Conservation (phyloP, 345 rosid genomes). For the Kandelia obovata region DNA sequence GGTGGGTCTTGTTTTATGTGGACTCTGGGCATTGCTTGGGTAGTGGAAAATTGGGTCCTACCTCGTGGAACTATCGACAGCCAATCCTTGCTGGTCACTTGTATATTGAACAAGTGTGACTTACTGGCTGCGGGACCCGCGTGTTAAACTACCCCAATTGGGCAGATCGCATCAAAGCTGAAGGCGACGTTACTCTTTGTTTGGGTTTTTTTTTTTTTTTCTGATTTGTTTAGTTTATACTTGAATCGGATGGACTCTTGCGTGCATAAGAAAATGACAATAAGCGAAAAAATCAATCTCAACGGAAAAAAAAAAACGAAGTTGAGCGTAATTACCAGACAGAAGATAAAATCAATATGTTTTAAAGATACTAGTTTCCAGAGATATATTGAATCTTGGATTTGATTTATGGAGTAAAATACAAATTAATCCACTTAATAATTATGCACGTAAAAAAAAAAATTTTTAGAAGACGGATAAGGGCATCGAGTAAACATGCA, state of each 20-base stretch:
- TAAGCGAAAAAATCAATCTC: too few relatives aligned
- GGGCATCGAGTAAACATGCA: background rate
- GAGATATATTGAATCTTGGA: too few relatives aligned
- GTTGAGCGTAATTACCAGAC: too few relatives aligned
- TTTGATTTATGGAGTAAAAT: too few relatives aligned
- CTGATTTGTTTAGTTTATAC: background rate
- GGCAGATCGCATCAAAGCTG: background rate
- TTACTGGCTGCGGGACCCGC: background rate
- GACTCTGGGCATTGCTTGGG: constrained; percentile 1
- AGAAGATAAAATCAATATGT: too few relatives aligned
- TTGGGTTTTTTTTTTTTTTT: background rate
- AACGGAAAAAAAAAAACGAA: too few relatives aligned
- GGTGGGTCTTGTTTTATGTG: constrained; percentile 42
- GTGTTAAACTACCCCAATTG: background rate
- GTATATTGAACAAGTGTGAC: constrained; percentile 16
- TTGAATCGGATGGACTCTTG: background rate
- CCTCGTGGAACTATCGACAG: constrained; percentile 13
- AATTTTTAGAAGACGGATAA: too few relatives aligned
- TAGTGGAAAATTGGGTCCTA: constrained; percentile 14
- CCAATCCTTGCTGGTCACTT: constrained; percentile 17
- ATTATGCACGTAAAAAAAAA: background rate
- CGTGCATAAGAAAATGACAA: too few relatives aligned
- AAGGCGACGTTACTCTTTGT: background rate
- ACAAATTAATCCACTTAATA: background rate
- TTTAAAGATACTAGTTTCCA: too few relatives aligned